Percentiles rank a stretch among this genome's conserved stretches.
phyloP scores from a whole-genome alignment of 306 rosid species.

The Cicer judaicum region DNA sequence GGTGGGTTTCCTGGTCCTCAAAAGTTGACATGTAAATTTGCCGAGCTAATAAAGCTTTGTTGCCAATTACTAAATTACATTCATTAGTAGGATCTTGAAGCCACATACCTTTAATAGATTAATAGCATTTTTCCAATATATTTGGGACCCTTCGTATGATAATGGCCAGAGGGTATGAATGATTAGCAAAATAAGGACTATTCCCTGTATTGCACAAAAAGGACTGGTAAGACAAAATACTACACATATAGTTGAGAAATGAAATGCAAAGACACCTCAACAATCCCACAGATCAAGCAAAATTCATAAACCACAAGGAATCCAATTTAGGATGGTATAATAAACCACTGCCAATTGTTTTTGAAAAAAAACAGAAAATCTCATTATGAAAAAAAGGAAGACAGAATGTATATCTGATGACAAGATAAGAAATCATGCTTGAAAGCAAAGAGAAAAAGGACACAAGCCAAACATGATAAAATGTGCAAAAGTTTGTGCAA shows the following conservation, averaged over 20 bases:
- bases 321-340: constrained; percentile 18
- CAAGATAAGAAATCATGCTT: constrained; percentile 29
- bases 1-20: neutral
- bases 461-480: constrained; percentile 9
- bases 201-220: constrained; percentile 63
- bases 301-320: constrained; percentile 3
- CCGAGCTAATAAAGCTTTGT: constrained; percentile 21
- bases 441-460: neutral
- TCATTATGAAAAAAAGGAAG: neutral
- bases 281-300: constrained; percentile 32
- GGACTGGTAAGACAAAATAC: constrained; percentile 28
- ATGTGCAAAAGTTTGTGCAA: constrained; percentile 3
- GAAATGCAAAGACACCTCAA: constrained; percentile 36
- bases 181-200: constrained; percentile 63
- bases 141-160: constrained; percentile 68
- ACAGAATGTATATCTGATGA: constrained; percentile 20
- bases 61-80: constrained; percentile 26
- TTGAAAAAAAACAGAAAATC: constrained; percentile 17
- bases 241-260: constrained; percentile 35
- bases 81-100: constrained; percentile 17
- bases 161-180: constrained; percentile 79
- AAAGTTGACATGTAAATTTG: constrained; percentile 18
- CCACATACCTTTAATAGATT: constrained; percentile 76
- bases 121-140: constrained; percentile 69
- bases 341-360: constrained; percentile 23